Conservation (phyloP, 2,329 filamentous ascomycete species). For the Botrytis galanthina region DNA sequence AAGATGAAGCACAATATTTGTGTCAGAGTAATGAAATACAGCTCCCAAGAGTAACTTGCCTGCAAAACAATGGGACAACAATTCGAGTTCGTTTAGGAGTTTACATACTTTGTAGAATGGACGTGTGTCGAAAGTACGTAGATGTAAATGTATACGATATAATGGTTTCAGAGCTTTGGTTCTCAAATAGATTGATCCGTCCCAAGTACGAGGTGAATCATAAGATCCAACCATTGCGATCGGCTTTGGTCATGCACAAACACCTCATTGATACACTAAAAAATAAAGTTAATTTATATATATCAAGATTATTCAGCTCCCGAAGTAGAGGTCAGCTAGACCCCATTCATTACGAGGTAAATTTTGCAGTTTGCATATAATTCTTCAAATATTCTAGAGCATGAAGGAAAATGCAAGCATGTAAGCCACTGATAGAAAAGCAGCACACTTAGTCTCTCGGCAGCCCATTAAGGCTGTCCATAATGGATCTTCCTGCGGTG, state of each 20-base stretch:
- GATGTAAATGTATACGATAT: too few species aligned
- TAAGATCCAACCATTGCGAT: neutral
- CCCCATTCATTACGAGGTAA: neutral
- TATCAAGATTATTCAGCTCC: neutral
- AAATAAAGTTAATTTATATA: neutral
- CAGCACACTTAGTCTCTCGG: neutral
- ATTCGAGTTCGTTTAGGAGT: neutral
- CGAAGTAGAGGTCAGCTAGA: fast-evolving
- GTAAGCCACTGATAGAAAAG: neutral
- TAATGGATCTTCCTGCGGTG: neutral
- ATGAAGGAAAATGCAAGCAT: neutral
- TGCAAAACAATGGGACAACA: neutral
- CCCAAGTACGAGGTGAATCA: too few species aligned
- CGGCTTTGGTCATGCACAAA: neutral
- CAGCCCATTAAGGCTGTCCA: neutral
- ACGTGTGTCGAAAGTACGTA: neutral
- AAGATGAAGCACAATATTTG: neutral
- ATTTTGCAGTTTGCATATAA: neutral
- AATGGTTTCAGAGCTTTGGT: too few species aligned
- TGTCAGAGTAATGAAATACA: neutral
- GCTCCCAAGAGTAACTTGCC: neutral
- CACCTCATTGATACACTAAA: too few species aligned
- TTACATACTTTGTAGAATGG: neutral
- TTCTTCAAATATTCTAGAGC: neutral
- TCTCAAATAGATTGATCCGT: neutral